Evolutionary conservation across 345 rosid species (phyloP), one percentile per base, ranked within the genome.

Genomic region (Heritiera fomes): DNA sequence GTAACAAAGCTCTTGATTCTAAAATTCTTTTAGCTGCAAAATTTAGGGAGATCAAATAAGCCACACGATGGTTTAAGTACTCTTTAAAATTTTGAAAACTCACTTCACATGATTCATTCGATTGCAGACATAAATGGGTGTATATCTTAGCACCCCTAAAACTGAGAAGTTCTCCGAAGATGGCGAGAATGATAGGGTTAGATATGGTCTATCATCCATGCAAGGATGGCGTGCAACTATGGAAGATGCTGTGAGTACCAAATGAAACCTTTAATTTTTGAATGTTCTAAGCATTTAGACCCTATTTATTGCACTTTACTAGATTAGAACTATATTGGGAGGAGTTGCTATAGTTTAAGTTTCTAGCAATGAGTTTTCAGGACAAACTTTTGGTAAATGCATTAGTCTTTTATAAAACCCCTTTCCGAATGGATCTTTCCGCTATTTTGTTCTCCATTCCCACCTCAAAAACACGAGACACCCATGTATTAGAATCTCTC

Each of bases 191-290:
- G 85, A 84, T 72, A 84, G 84, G 83, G 86, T 96, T 20, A 87
- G 98, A 84, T 94, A 87, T 85, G 98, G 99, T 58, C 81, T 96
- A 80, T 92, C 98, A 13, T 96, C 98, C 38, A 96, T 96, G 99
- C 99, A 96, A 89, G 99, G 99, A 69, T 92, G 99, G 99, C 99
- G 99, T 52, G 91, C 98, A 34, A 81, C 92, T 46, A 96, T 96
- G 99, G 99, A 96, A 88, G 99, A 96, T 84, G 98, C 99, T 12
- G 99, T 95, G 87, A 92, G 98, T 89, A 63, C 52, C 76, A 13
- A 71, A 58, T 74, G 28, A 45, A 58, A 67, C 55, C 79, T 77
- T 67, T 73, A 70, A 23, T 20, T 55, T 68, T 60, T 14, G 52
- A 49, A 60, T 11, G 17, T 71, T 75, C 32, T 50, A 15, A 50